Evolutionary conservation across 2,329 filamentous ascomycete species (phyloP), one percentile per base, ranked within the genome.

Genomic region (Curvularia lunata): DNA sequence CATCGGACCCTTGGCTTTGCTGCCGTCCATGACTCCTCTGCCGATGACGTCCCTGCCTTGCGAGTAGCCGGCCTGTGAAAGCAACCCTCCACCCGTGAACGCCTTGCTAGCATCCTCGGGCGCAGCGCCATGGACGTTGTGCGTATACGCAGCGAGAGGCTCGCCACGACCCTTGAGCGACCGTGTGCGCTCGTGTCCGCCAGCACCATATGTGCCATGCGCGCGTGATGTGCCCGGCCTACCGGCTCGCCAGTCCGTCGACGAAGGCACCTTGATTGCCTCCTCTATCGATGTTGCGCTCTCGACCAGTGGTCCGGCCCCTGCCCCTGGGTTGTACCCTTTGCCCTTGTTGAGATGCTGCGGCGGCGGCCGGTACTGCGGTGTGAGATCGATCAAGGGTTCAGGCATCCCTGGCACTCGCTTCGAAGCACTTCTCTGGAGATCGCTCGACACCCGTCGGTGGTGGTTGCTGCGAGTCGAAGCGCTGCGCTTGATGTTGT

Each of bases 361-460:
- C 18, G 88, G 88, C 6, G 87, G 83, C 60, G 90, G 87, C 48
- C 83, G 81, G 68, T 88, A 89, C 48, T 82, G 80, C 0, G 87
- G 86, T 0, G 86, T 87, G 40, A 92, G 81, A 67, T 91, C 89
- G 28, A 92, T 77, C 5, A 92, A 81, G 1, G 90, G 89, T 60
- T 86, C 86, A 2, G 82, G 81, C 66, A 75, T 78, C 8, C 64
- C 67, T 30, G 66, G 68, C 23, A 75, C 71, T 6, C 75, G 73
- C 47, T 70, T 76, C 1, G 84, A 84, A n/a, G 73, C 75, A n/a
- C 79, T 79, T 48, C 82, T 79, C 40, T 76, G 75, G 4, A 83
- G 70, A 54, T 79, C 75, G 38, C 74, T 69, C 23, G 77, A 77
- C 2, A 67, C 67, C 18, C 69, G 68, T 41, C 63, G 54, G 58